phyloP scores from a whole-genome alignment of 768 basidiomycete species.

The Leccinum uliginosum region DNA sequence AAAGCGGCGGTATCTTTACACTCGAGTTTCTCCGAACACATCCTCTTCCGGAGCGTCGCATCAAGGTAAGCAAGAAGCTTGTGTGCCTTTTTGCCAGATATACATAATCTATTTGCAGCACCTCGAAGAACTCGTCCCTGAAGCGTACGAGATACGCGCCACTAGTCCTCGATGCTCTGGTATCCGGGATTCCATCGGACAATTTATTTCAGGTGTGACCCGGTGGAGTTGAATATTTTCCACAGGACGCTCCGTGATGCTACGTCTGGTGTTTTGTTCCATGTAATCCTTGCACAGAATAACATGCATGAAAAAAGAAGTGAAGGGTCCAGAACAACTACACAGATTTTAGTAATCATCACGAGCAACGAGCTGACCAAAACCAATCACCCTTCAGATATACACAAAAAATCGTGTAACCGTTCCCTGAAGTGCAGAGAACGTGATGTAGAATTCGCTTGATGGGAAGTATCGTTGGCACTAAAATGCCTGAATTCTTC shows the following conservation, averaged over 20 bases:
- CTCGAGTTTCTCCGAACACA: conserved; percentile 77
- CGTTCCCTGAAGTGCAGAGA: conserved; percentile 6
- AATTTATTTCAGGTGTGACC: conserved; percentile 14
- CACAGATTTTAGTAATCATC: not conserved
- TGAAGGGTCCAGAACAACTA: not conserved
- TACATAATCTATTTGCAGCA: conserved; percentile 30
- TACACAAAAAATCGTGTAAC: not conserved
- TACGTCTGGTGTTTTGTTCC: not conserved
- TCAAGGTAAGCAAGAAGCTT: conserved; percentile 47
- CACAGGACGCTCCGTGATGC: not conserved
- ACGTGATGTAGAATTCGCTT: conserved; percentile 41
- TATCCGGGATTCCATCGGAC: conserved; percentile 31
- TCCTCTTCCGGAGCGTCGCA: conserved; percentile 67
- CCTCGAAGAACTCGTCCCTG: conserved; percentile 52
- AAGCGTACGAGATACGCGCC: conserved; percentile 51
- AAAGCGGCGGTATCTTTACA: conserved; percentile 24
- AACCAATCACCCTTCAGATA: conserved; percentile 1
- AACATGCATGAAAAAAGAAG: not conserved
- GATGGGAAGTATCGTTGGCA: conserved; percentile 53
- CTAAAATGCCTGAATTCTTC: conserved; percentile 49
- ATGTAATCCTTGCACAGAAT: not conserved
- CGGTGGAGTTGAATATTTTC: conserved; percentile 12
- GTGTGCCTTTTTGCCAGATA: not conserved
- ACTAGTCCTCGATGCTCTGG: conserved; percentile 54
- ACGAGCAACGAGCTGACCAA: conserved; percentile 3